Evolutionary conservation across 2,329 filamentous ascomycete genomes (phyloP), one percentile per base, ranked within the genome.

Genomic region (Epicoccum nigrum): DNA sequence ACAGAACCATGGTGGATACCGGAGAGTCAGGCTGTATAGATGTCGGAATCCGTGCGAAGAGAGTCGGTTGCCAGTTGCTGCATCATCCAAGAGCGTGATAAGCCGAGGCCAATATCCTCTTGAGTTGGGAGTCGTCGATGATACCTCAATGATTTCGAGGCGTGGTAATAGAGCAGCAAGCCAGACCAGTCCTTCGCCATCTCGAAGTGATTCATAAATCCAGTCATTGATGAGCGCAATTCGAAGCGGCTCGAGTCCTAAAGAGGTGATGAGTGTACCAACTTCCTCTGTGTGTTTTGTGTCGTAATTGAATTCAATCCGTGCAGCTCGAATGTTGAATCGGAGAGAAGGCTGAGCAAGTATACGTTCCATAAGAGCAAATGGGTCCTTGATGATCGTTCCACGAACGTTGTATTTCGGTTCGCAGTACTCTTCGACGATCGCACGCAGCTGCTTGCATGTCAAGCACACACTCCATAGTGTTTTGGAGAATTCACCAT

Each of bases 321-420:
- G 5, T 2, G 20, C 28, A 1, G 23, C 15, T 2, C 45, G 30
- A 5, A 42, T 21, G 4, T 35, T 12, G 3, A 8, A 25, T 13
- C 16, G 38, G 2, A 50, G 33, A 20, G 9, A 11, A n/a, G 46
- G 33, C 8, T 16, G 39, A 7, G 17, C 46, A 8, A 12, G 20
- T 1, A 51, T 9, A 5, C 12, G 34, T 7, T 40, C 34, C 33
- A 45, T 30, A 3, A 40, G 4, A 2, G 11, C 15, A 25, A 27
- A 40, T 4, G 40, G 34, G 11, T 51, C 34, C 4, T 51, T 34
- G 11, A 45, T 23, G 2, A 3, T 9, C 13, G 23, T 40, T 1
- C 40, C 41, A 1, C 40, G 40, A 4, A 45, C 15, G 7, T 51
- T 40, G 17, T 51, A 45, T n/a, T 51, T 40, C 4, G 47, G 47